Evolutionary conservation across 305 asterid genomes (phyloP).

Genomic region (Fraxinus xanthoxyloides): DNA sequence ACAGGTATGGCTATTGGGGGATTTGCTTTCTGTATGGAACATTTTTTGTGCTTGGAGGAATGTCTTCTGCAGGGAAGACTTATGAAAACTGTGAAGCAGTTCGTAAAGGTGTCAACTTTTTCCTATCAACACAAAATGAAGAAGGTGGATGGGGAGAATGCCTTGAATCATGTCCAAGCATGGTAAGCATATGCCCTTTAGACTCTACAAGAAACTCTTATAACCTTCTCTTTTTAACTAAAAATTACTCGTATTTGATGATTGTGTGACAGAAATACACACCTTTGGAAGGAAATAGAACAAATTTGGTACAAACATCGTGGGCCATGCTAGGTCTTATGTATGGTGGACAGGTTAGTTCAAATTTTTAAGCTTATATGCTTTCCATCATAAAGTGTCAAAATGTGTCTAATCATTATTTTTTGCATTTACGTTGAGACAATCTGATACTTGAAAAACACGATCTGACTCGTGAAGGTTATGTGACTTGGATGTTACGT

Average conservation of each 20-base stretch:
- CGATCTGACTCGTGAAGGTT: neutral
- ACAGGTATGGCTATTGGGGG: conserved; percentile 88
- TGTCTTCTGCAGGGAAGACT: conserved; percentile 57
- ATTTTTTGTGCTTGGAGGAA: conserved; percentile 50
- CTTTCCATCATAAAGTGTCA: neutral
- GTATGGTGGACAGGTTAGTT: conserved; percentile 63
- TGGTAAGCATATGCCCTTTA: conserved; percentile 40
- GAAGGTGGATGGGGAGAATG: conserved; percentile 95
- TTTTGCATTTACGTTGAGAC: neutral
- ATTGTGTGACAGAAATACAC: conserved; percentile 54
- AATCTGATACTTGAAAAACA: neutral
- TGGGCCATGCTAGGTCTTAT: conserved; percentile 91
- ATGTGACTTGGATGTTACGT: neutral
- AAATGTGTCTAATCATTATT: neutral
- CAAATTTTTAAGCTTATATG: neutral
- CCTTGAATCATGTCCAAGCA: conserved; percentile 74
- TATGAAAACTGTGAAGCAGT: conserved; percentile 51
- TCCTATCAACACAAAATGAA: conserved; percentile 56
- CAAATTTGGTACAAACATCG: conserved; percentile 77
- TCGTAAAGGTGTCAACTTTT: conserved; percentile 54
- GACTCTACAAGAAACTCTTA: neutral
- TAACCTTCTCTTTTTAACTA: neutral
- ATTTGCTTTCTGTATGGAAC: conserved; percentile 81
- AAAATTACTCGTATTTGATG: neutral
- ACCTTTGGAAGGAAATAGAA: conserved; percentile 66